Evolutionary conservation across 139 green algal species (phyloP).

Genomic region (Picochlorum sp.): DNA sequence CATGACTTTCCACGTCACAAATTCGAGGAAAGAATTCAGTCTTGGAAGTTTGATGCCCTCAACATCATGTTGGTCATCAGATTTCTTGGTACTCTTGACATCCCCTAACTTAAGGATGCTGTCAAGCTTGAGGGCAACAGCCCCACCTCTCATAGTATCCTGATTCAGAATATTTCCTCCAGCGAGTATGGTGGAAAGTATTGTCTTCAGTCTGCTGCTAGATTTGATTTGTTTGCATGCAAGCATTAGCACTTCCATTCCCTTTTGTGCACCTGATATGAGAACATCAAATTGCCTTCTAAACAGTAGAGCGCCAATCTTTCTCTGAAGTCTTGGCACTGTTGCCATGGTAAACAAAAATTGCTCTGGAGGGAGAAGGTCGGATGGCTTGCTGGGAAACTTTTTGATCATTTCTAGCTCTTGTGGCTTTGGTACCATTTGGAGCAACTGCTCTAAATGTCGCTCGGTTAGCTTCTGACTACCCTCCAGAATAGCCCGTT

Average conservation of each 20-base stretch:
- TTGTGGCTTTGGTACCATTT: slow-evolving; percentile 38
- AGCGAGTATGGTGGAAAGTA: slow-evolving; percentile 17
- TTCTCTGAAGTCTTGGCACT: slow-evolving; percentile 39
- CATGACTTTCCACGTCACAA: slow-evolving; percentile 20
- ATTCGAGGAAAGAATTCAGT: slow-evolving; percentile 17
- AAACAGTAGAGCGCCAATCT: slow-evolving; percentile 29
- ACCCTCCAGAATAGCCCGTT: slow-evolving; percentile 18
- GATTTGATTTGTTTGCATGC: slow-evolving; percentile 24
- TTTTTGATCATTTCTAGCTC: slow-evolving; percentile 23
- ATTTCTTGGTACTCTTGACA: slow-evolving; percentile 12
- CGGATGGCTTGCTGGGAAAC: slow-evolving; percentile 12
- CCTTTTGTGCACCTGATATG: slow-evolving; percentile 7
- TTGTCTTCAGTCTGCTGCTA: slow-evolving; percentile 14
- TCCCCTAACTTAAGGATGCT: slow-evolving; percentile 34
- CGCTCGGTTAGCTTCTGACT: slow-evolving; percentile 26
- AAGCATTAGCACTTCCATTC: slow-evolving; percentile 9
- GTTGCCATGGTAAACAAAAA: slow-evolving; percentile 40
- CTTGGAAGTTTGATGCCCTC: neutral
- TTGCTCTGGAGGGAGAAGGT: slow-evolving; percentile 41
- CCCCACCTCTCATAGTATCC: slow-evolving; percentile 23
- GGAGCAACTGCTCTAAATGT: slow-evolving; percentile 26
- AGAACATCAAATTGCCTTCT: slow-evolving; percentile 20
- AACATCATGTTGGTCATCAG: neutral
- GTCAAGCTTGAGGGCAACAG: slow-evolving; percentile 22
- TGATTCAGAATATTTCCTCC: slow-evolving; percentile 37